Evolutionary conservation across 306 rosid species (phyloP).

Genomic region (Aeschynomene evenia): DNA sequence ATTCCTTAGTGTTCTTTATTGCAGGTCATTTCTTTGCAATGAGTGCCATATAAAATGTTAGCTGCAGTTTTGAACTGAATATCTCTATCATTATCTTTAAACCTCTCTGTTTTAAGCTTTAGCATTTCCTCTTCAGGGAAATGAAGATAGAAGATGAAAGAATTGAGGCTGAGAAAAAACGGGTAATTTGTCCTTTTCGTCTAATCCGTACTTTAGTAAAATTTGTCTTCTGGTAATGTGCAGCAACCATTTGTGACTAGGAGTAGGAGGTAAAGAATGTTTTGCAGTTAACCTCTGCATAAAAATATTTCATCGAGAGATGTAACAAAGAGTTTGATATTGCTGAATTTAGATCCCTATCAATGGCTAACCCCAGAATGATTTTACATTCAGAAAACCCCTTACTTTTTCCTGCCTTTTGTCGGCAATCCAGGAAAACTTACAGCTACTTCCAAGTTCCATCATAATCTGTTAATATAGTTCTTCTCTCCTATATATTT

Average conservation of each 20-base stretch:
- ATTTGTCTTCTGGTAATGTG: slow-evolving; percentile 12
- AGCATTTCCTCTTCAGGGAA: slow-evolving; percentile 55
- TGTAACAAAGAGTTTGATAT: neutral
- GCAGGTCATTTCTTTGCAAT: neutral
- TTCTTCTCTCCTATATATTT: neutral
- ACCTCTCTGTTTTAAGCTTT: slow-evolving; percentile 32
- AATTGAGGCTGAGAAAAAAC: slow-evolving; percentile 88
- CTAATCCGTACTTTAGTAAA: neutral
- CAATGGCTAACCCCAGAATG: neutral
- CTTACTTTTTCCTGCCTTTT: slow-evolving; percentile 4
- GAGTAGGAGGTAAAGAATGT: slow-evolving; percentile 14
- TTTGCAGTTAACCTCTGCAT: neutral
- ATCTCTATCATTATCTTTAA: slow-evolving; percentile 15
- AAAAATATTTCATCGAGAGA: slow-evolving; percentile 12
- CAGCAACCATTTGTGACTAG: neutral
- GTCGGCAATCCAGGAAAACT: neutral
- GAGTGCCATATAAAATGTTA: slow-evolving; percentile 1
- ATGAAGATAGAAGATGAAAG: slow-evolving; percentile 88
- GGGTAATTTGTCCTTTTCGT: slow-evolving; percentile 52
- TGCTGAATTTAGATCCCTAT: slow-evolving; percentile 14
- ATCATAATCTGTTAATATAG: neutral
- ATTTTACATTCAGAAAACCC: neutral
- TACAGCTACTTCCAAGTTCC: neutral
- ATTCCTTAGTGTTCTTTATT: neutral
- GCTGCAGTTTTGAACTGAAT: neutral